Evolutionary conservation across 345 rosid genomes (phyloP).

Genomic region (Boechera stricta): DNA sequence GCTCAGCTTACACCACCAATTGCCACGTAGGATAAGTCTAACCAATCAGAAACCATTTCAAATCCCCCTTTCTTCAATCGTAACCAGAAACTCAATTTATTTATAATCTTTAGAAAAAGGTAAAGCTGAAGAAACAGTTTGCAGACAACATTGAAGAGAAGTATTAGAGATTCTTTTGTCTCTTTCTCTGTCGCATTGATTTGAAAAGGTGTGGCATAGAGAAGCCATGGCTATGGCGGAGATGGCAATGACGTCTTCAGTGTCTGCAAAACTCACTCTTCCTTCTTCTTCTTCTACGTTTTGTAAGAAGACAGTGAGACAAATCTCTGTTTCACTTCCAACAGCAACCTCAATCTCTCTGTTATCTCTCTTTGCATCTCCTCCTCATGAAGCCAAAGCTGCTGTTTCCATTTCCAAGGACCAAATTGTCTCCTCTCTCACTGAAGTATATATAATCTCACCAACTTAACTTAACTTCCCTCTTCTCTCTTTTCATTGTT

Average conservation of each 20-base stretch:
- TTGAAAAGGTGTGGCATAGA: conserved; percentile 33
- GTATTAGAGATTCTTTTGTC: conserved; percentile 12
- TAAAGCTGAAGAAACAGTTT: conserved; percentile 17
- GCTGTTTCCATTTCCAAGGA: conserved; percentile 75
- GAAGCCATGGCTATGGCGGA: conserved; percentile 49
- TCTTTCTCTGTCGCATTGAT: conserved; percentile 36
- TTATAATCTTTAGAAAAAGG: conserved; percentile 16
- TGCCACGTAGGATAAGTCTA: conserved; percentile 40
- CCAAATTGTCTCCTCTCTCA: conserved; percentile 83
- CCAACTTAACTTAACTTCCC: background rate
- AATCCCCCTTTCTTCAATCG: conserved; percentile 8
- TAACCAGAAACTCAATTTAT: conserved; percentile 37
- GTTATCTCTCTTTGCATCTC: conserved; percentile 56
- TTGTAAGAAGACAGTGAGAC: conserved; percentile 51
- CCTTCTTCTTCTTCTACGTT: conserved; percentile 40
- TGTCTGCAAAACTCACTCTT: conserved; percentile 51
- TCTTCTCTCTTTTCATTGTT: conserved; percentile 7
- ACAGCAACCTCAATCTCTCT: conserved; percentile 69
- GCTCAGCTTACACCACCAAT: conserved; percentile 26
- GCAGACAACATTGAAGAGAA: conserved; percentile 37
- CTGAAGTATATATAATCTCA: conserved; percentile 54
- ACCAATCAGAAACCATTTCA: conserved; percentile 38
- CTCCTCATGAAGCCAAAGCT: conserved; percentile 67
- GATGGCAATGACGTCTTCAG: conserved; percentile 63
- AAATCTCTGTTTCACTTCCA: conserved; percentile 60